A percentile compares a stretch with the other conserved stretches of the same genome.
These are phyloP conservation scores for Coemansia sp. DNA, from an alignment of 192 early-diverging fungal genomes.

Conservation along the genomic window DNA sequence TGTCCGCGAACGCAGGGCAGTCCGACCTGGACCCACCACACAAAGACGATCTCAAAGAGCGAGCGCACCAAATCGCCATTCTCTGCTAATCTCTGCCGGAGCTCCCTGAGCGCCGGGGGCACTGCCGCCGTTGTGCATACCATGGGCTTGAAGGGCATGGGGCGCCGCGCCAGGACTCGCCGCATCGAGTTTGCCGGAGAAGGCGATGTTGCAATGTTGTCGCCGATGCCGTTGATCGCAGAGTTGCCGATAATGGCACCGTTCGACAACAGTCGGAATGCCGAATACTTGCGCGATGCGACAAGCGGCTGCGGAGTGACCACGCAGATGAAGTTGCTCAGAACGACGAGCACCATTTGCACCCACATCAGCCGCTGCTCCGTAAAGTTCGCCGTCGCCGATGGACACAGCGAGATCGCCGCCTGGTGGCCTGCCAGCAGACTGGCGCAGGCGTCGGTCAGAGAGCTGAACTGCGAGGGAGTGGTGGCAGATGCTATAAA, in stretches of 20 bases:
- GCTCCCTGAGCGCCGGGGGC: conserved; percentile 19
- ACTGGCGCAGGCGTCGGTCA: conserved; percentile 31
- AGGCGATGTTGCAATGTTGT: background rate
- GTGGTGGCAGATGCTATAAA: background rate
- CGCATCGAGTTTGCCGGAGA: conserved; percentile 1
- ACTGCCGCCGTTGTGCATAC: conserved; percentile 22
- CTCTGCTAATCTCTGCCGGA: conserved; percentile 26
- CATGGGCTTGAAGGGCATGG: conserved; percentile 45
- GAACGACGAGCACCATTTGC: conserved; percentile 42
- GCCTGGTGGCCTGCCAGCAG: conserved; percentile 38
- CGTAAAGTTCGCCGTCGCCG: conserved; percentile 10
- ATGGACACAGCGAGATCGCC: conserved; percentile 8
- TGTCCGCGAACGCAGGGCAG: conserved; percentile 10
- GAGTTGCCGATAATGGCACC: conserved; percentile 8
- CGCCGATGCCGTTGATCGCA: background rate
- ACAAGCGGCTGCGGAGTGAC: conserved; percentile 33
- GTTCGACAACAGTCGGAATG: conserved; percentile 20
- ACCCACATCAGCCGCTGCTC: conserved; percentile 51
- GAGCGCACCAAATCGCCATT: conserved; percentile 35
- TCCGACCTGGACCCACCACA: conserved; percentile 43
- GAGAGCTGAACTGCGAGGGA: conserved; percentile 11
- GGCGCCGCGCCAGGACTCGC: conserved; percentile 17
- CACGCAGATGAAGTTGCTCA: conserved; percentile 41
- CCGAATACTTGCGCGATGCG: conserved; percentile 35
- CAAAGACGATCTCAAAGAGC: conserved; percentile 39